Evolutionary conservation across 1,284 basidiomycete genomes (phyloP).

Genomic region (Porogramme epimiltina): DNA sequence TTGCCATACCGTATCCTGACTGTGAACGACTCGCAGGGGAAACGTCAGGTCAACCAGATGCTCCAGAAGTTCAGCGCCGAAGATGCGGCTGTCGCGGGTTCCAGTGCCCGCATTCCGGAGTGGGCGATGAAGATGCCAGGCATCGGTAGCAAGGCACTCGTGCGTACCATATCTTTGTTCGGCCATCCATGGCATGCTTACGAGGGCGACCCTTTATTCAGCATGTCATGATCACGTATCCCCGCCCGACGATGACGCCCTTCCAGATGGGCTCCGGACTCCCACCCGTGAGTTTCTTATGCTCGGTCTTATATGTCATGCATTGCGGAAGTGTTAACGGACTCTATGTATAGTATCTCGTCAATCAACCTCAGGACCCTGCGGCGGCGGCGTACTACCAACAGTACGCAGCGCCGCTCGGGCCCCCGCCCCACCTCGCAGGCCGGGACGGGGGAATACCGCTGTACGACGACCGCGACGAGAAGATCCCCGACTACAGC

Average conservation of each 20-base stretch:
- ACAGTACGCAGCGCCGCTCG: slow-evolving; percentile 18
- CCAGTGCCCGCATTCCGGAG: slow-evolving; percentile 36
- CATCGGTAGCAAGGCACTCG: slow-evolving; percentile 40
- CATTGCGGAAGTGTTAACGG: background rate
- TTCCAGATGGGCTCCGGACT: slow-evolving; percentile 49
- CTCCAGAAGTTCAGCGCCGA: slow-evolving; percentile 44
- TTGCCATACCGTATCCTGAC: background rate
- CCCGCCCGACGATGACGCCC: slow-evolving; percentile 37
- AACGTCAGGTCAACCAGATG: slow-evolving; percentile 40
- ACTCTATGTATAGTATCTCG: slow-evolving; percentile 28
- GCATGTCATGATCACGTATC: slow-evolving; percentile 44
- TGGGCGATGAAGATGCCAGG: slow-evolving; percentile 49
- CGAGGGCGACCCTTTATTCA: slow-evolving; percentile 19
- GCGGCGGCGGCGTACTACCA: slow-evolving; percentile 22
- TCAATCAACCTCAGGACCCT: slow-evolving; percentile 34
- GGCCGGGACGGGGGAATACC: slow-evolving; percentile 31
- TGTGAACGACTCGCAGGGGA: slow-evolving; percentile 39
- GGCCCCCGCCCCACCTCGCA: slow-evolving; percentile 12
- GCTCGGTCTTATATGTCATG: background rate
- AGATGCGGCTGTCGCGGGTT: slow-evolving; percentile 38
- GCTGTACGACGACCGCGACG: slow-evolving; percentile 35
- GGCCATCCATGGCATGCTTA: too few species aligned
- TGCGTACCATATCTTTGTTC: slow-evolving; percentile 32
- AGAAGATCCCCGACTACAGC: slow-evolving; percentile 27
- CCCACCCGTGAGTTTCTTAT: slow-evolving; percentile 40